A percentile compares a stretch with the other conserved stretches of the same genome.
Conservation (phyloP, 2,329 filamentous ascomycete species). For the Monosporascus sp. region DNA sequence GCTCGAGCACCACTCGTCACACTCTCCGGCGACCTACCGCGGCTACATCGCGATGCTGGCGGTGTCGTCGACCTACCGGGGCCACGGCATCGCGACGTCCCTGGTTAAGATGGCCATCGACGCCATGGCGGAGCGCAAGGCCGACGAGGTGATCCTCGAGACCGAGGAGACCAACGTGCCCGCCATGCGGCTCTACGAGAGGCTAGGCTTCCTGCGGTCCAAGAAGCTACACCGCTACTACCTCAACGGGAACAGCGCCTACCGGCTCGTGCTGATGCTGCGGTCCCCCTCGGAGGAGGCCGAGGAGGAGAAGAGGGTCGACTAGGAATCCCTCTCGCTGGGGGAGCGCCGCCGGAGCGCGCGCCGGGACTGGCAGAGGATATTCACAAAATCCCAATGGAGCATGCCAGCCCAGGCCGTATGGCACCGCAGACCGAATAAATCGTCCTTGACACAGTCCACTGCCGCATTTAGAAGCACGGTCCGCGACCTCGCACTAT, state of each 20-base stretch:
- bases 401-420: too few relatives aligned
- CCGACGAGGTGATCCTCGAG: conserved; percentile 92
- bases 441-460: too few relatives aligned
- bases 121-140: conserved; percentile 75
- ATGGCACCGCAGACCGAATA: too few relatives aligned
- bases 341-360: too few relatives aligned
- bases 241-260: conserved; percentile 92
- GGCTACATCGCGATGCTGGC: conserved; percentile 99
- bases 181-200: conserved; percentile 88
- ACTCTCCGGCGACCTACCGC: conserved; percentile 66
- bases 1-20: conserved; percentile 81
- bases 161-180: conserved; percentile 90
- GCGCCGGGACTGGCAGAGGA: too few relatives aligned
- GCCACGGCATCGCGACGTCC: conserved; percentile 79
- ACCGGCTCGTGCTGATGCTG: conserved; percentile 76
- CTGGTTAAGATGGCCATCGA: conserved; percentile 89
- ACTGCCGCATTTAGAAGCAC: too few relatives aligned
- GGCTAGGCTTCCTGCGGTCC: conserved; percentile 83
- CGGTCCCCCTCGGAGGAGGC: conserved; percentile 37
- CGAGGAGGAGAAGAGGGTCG: conserved; percentile 1
- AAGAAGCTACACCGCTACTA: conserved; percentile 96
- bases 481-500: too few relatives aligned
- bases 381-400: too few relatives aligned
- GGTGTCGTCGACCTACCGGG: conserved; percentile 73
- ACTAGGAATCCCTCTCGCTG: conserved; percentile 1